Conservation (phyloP, 2,329 filamentous ascomycete genomes). For the Leptographium radiaticola region DNA sequence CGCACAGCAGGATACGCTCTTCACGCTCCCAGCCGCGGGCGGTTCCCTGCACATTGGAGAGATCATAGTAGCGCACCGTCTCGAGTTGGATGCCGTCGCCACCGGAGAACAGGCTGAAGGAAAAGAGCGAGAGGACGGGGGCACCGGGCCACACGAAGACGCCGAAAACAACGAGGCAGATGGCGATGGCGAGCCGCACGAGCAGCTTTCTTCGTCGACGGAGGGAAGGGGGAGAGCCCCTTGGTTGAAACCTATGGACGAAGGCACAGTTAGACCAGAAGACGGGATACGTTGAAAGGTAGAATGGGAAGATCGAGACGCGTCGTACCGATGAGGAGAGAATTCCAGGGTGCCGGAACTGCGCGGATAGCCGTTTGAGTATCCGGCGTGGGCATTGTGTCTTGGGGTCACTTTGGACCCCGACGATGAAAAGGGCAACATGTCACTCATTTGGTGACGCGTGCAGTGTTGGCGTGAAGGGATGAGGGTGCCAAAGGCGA, state of each 20-base stretch:
- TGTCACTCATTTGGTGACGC: constrained; percentile 16
- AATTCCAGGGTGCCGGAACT: constrained; percentile 66
- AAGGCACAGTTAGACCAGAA: neutral
- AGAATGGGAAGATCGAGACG: constrained; percentile 4
- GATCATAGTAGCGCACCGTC: constrained; percentile 93
- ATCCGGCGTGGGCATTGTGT: constrained; percentile 55
- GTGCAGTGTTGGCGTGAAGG: neutral
- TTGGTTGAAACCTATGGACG: constrained; percentile 63
- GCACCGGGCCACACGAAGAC: constrained; percentile 64
- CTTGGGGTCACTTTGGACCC: constrained; percentile 67
- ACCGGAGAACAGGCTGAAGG: constrained; percentile 56
- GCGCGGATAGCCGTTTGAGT: constrained; percentile 72
- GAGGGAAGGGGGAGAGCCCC: constrained; percentile 56
- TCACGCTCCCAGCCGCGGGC: constrained; percentile 91
- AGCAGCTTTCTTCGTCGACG: constrained; percentile 63
- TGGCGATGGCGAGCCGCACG: constrained; percentile 48
- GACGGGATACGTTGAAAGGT: neutral
- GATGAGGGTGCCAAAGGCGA: neutral
- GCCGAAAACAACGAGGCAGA: constrained; percentile 50
- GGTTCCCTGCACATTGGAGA: constrained; percentile 82
- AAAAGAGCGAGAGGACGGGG: constrained; percentile 46
- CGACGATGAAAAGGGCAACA: constrained; percentile 47
- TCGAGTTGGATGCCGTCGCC: constrained; percentile 68
- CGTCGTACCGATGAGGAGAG: constrained; percentile 70
- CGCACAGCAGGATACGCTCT: constrained; percentile 88